A percentile compares a stretch with the other conserved stretches of the same genome.
Evolutionary conservation across 2,329 filamentous ascomycete species (phyloP).

Genomic region (Penicillium crustosum): DNA sequence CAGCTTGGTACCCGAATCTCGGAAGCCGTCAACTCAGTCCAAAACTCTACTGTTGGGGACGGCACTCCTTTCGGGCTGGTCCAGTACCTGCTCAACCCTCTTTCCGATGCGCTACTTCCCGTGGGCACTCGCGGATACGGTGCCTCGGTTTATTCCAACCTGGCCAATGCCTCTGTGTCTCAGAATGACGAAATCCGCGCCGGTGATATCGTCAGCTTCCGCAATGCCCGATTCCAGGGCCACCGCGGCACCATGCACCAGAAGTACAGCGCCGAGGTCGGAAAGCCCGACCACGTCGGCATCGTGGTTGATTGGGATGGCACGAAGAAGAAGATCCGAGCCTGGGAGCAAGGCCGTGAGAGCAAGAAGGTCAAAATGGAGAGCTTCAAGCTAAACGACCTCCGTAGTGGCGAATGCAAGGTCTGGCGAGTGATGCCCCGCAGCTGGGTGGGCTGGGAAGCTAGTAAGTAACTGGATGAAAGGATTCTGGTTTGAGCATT

Average conservation of each 20-base stretch:
- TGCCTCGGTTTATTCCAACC: conserved; percentile 87
- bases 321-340: conserved; percentile 94
- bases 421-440: conserved; percentile 95
- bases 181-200: conserved; percentile 90
- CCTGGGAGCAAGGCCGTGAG: conserved; percentile 93
- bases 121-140: conserved; percentile 89
- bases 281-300: conserved; percentile 83
- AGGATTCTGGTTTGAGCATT: background rate
- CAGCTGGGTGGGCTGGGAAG: conserved; percentile 87
- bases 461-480: conserved; percentile 12
- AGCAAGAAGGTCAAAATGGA: conserved; percentile 91
- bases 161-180: conserved; percentile 88
- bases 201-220: conserved; percentile 88
- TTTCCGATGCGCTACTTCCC: conserved; percentile 72
- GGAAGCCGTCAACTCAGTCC: conserved; percentile 67
- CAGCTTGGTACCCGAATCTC: conserved; percentile 77
- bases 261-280: conserved; percentile 86
- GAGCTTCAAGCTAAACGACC: conserved; percentile 89
- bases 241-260: conserved; percentile 94
- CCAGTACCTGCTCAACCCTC: conserved; percentile 72
- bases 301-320: conserved; percentile 97
- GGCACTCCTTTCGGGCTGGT: conserved; percentile 77
- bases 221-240: conserved; percentile 91
- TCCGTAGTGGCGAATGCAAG: conserved; percentile 91
- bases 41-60: conserved; percentile 79